Base-by-base conservation (phyloP, 2,329 filamentous ascomycete species). In the Plectosphaerella plurivora region DNA sequence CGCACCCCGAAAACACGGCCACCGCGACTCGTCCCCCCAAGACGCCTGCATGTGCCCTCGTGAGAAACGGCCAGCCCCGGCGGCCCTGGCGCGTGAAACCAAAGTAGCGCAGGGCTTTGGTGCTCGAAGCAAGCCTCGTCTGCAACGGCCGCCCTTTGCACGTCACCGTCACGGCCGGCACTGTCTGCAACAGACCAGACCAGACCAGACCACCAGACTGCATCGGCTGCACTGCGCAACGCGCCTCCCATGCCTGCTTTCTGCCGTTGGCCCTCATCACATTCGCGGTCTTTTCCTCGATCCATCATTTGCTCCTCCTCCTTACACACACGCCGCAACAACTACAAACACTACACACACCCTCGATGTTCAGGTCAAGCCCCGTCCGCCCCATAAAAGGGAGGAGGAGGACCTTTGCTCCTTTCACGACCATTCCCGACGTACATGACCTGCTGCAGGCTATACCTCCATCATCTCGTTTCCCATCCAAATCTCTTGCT, bases 321-420 rank as follows among this genome's bases (percentile, higher is more conserved):
- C 12, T 14, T 7, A 5, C 5, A 7, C 25, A 28, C 25, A 28
- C 25, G 25, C 25, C 25, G 25, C 25, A 28, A 28, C 25, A 28
- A 10, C 25, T 28, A 28, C 25, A 10, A 28, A 10, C 25, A 28
- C 25, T 28, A 28, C 25, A 28, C 25, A 28, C 25, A 28, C 25
- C 25, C 25, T 28, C 25, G 25, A 28, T 28, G 25, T 5, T 28
- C 25, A 28, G 25, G 25, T 28, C 25, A 28, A 28, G 10, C 5
- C 7, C 18, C 36, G 10, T 49, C 35, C 12, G 36, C 47, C 47
- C 47, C 47, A 49, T 49, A 49, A 49, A 49, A 49, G 37, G 47
- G 39, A 28, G 25, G 25, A 28, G 25, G 25, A 28, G 25, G 46
- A 5, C 35, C 35, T 24, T 25, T 41, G 47, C 28, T 25, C 47